Evolutionary conservation across 768 basidiomycete genomes (phyloP).

Genomic region (Trametes gibbosa): DNA sequence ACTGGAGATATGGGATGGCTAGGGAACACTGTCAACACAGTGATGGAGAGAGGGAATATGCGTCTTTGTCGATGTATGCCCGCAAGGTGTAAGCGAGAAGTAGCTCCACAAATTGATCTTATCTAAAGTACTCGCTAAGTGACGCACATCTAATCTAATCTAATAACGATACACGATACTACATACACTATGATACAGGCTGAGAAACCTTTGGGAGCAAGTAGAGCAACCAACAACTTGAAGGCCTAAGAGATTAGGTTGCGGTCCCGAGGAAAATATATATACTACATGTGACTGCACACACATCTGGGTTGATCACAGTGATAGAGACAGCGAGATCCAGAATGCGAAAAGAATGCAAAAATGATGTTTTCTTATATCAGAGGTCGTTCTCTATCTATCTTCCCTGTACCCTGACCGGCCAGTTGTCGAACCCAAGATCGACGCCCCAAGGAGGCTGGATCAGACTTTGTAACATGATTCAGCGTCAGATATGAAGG

Average conservation of each 20-base stretch:
- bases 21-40: neutral
- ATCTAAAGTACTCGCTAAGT: neutral
- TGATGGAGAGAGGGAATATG: neutral
- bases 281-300: no score
- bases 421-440: constrained; percentile 72
- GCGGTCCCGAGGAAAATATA: no score
- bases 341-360: no score
- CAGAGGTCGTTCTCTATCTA: neutral
- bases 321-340: no score
- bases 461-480: constrained; percentile 43
- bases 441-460: constrained; percentile 70
- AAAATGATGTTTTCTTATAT: neutral
- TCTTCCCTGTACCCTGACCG: constrained; percentile 12
- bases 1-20: no score
- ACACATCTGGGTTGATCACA: no score
- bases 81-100: neutral
- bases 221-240: no score
- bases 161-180: neutral
- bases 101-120: neutral
- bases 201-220: no score
- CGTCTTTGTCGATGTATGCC: neutral
- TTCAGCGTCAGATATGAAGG: neutral
- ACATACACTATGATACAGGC: no score
- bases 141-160: neutral
- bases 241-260: no score